Evolutionary conservation across 805 yeast species (phyloP).

Genomic region (Hanseniaspora mollemarum): DNA sequence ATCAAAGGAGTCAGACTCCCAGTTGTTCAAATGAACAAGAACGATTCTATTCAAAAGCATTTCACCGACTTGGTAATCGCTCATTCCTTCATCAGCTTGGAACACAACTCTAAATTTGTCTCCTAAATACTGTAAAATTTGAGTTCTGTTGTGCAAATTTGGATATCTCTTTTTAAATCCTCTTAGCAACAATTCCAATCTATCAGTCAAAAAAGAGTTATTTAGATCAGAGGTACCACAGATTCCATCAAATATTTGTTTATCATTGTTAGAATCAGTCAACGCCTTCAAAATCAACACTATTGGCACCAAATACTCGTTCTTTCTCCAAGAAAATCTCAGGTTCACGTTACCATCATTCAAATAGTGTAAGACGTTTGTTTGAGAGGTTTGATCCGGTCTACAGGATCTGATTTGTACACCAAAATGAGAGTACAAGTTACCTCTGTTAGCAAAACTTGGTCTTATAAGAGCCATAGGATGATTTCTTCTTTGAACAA

Average conservation of each 20-base stretch:
- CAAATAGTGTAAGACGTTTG: conserved; percentile 91
- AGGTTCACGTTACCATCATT: conserved; percentile 93
- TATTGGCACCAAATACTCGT: conserved; percentile 88
- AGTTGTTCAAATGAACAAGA: conserved; percentile 63
- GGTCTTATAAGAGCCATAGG: conserved; percentile 97
- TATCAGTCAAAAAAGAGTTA: conserved; percentile 93
- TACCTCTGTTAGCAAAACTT: conserved; percentile 88
- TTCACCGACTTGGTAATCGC: conserved; percentile 84
- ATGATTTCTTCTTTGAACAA: conserved; percentile 94
- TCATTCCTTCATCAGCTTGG: conserved; percentile 74
- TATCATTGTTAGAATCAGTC: conserved; percentile 69
- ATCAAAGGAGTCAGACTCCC: conserved; percentile 20
- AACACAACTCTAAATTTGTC: conserved; percentile 91
- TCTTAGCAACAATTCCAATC: conserved; percentile 84
- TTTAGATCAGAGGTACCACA: conserved; percentile 68
- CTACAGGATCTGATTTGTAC: conserved; percentile 87
- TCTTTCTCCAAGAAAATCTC: conserved; percentile 93
- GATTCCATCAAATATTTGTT: conserved; percentile 92
- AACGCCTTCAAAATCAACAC: conserved; percentile 86
- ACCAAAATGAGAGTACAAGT: conserved; percentile 78
- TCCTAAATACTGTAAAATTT: conserved; percentile 88
- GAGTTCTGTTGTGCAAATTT: conserved; percentile 63
- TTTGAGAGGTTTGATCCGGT: conserved; percentile 95
- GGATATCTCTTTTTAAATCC: conserved; percentile 64
- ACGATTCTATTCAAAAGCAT: conserved; percentile 75